Percentiles rank a stretch among this genome's conserved stretches.
Evolutionary conservation across 2,329 filamentous ascomycete species (phyloP).

Genomic region (Tolypocladium inflatum): DNA sequence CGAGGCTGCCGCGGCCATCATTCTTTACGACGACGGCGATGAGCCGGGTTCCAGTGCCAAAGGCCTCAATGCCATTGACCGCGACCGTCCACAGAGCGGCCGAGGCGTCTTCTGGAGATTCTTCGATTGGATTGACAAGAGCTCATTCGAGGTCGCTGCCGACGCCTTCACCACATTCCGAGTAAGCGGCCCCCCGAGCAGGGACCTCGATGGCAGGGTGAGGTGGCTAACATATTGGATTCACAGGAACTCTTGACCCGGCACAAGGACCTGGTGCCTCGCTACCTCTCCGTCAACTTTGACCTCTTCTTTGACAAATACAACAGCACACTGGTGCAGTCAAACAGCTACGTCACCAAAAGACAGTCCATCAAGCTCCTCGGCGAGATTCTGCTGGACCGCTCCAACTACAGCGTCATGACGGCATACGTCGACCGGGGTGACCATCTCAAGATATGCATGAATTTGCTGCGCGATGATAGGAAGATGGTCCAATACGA

Average conservation of each 20-base stretch:
- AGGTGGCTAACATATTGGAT: not conserved
- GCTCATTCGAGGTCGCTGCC: conserved; percentile 91
- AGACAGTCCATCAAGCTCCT: conserved; percentile 95
- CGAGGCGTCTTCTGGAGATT: conserved; percentile 92
- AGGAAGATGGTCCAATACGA: conserved; percentile 99
- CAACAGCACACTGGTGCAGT: conserved; percentile 79
- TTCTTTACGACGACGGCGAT: conserved; percentile 83
- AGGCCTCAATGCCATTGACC: conserved; percentile 68
- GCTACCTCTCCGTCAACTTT: conserved; percentile 84
- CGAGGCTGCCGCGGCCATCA: conserved; percentile 81
- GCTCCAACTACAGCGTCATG: conserved; percentile 97
- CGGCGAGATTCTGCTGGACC: conserved; percentile 86
- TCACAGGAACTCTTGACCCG: conserved; percentile 83
- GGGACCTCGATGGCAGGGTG: not conserved
- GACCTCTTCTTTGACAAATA: conserved; percentile 88
- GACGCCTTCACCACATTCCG: conserved; percentile 97
- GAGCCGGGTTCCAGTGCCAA: conserved; percentile 62
- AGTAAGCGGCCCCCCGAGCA: conserved; percentile 37
- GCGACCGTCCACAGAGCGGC: conserved; percentile 65
- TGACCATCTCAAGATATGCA: conserved; percentile 94
- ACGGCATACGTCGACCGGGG: conserved; percentile 91
- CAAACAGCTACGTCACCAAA: conserved; percentile 95
- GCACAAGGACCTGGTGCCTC: conserved; percentile 83
- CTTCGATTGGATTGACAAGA: conserved; percentile 94
- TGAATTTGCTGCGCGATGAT: conserved; percentile 93